A percentile compares a stretch with the other conserved stretches of the same genome.
These are phyloP conservation scores for Chernovozyma sophiae-reginae DNA, from an alignment of 1,139 yeast species.

Conservation along the genomic window DNA sequence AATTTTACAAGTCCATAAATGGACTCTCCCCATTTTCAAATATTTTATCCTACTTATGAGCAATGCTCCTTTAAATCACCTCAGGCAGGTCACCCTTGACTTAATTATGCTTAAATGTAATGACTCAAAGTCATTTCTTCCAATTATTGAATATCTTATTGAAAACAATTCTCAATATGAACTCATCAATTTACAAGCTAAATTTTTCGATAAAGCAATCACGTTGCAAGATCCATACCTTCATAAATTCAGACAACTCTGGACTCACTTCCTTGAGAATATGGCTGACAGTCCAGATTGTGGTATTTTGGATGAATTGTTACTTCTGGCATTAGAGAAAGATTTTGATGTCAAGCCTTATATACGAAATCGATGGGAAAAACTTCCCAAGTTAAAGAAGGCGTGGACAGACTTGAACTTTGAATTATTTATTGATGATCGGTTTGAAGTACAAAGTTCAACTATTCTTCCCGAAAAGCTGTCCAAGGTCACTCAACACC, in stretches of 20 bases:
- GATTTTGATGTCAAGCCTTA: conserved; percentile 15
- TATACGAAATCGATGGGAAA: conserved; percentile 10
- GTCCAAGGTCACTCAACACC: too few relatives aligned
- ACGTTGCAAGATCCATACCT: conserved; percentile 12
- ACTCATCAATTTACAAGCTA: conserved; percentile 16
- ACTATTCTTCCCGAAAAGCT: too few relatives aligned
- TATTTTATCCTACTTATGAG: conserved; percentile 30
- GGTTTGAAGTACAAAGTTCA: too few relatives aligned
- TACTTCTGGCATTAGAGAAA: conserved; percentile 12
- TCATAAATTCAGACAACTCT: conserved; percentile 15
- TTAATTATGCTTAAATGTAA: conserved; percentile 17
- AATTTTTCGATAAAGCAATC: conserved; percentile 14
- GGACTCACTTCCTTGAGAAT: conserved; percentile 17
- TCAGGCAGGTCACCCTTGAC: conserved; percentile 21
- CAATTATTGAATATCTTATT: conserved; percentile 18
- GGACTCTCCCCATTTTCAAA: conserved; percentile 30
- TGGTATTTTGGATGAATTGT: conserved; percentile 16
- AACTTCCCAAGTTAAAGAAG: conserved; percentile 11
- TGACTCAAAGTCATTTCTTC: conserved; percentile 14
- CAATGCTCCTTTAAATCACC: conserved; percentile 29
- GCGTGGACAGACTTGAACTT: conserved; percentile 5
- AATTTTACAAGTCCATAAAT: conserved; percentile 19
- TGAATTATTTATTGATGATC: background rate
- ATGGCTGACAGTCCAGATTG: conserved; percentile 11
- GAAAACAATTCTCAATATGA: conserved; percentile 20